Base-by-base conservation (phyloP, 805 yeast genomes). In the Pichia nanzhaoensis region DNA sequence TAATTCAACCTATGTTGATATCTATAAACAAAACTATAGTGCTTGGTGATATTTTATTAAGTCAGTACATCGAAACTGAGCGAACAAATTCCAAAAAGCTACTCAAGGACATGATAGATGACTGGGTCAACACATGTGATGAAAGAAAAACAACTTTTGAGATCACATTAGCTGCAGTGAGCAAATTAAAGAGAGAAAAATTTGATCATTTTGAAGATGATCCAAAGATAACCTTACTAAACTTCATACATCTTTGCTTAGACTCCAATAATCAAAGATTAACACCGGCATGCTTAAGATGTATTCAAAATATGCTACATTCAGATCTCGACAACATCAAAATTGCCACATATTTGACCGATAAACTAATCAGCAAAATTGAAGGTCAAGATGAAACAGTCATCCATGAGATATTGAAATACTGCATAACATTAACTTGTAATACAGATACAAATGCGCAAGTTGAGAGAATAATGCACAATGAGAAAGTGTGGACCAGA, bases 41-140 rank as follows among this genome's bases (percentile, higher is more conserved):
- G 16, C 5, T 14, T 5, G 21, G 21, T 13, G 21, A 39, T 28
- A 9, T 30, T 3, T 17, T 13, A 3, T 19, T 39, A n/a, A 27
- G 30, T 10, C 18, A 30, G 18, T 30, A 39, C n/a, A 13, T 30
- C 6, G 16, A 30, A 30, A 30, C 5, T 6, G 33, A 30, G 9
- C 9, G 5, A 10, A 10, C 5, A 14, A 30, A 30, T 9, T 13
- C 14, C 9, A 42, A 21, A 9, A 36, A 31, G 19, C 14, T 42
- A 4, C 3, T 36, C 1, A 42, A 32, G 18, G 45, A 30, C 17
- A 35, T 42, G 21, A 18, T 33, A 3, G 16, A 16, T 10, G 45
- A 42, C 20, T 42, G 45, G 45, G n/a, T 37, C 3, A 31, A 16
- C 17, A 16, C 36, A 14, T 39, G 17, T 39, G 28, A 14, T 13